phyloP scores from a whole-genome alignment of 2,329 filamentous ascomycete species.

The Pseudogymnoascus sp. region DNA sequence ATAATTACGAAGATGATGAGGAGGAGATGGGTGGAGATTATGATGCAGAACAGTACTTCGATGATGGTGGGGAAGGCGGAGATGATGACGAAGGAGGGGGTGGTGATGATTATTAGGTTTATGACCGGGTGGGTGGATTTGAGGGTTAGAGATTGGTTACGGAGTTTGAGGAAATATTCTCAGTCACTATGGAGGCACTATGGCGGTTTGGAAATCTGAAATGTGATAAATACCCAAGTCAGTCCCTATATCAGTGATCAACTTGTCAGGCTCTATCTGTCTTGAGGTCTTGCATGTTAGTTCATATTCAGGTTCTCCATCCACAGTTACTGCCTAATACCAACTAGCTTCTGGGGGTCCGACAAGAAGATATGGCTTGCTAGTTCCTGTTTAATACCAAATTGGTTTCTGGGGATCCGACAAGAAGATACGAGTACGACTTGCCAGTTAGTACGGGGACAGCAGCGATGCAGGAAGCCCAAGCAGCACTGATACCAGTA shows the following conservation, averaged over 20 bases:
- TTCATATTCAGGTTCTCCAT: neutral
- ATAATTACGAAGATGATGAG: conserved; percentile 53
- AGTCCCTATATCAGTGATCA: neutral
- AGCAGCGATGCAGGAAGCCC: no score
- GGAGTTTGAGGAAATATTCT: neutral
- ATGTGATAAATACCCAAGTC: neutral
- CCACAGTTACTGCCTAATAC: neutral
- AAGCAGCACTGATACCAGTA: no score
- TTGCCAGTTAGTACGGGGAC: no score
- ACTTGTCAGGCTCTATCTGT: neutral
- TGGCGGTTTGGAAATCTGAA: neutral
- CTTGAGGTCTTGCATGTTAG: neutral
- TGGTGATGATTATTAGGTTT: conserved; percentile 38
- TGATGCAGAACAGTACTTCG: conserved; percentile 58
- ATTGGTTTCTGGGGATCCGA: no score
- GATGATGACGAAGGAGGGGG: conserved; percentile 48
- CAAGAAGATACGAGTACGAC: no score
- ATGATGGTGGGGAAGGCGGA: conserved; percentile 47
- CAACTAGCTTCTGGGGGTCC: no score
- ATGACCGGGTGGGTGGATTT: neutral
- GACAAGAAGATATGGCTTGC: no score
- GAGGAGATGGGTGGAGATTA: conserved; percentile 54
- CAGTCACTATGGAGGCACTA: neutral
- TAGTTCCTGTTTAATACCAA: no score
- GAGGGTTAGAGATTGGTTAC: neutral